phyloP scores from a whole-genome alignment of 192 early-diverging fungal species.

The Linnemannia exigua region DNA sequence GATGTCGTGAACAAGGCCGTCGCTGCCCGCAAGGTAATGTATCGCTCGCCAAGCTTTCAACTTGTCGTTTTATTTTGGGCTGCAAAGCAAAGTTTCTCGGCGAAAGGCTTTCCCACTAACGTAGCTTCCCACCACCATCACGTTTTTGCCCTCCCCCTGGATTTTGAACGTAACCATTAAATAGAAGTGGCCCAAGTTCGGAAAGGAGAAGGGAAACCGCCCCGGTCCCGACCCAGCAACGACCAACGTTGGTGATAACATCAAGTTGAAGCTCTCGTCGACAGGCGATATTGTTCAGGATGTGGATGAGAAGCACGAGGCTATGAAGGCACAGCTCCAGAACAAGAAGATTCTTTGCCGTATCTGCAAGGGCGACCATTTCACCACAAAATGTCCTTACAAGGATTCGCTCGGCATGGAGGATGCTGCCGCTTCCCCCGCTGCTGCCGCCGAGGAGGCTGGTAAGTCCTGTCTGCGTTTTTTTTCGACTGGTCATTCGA shows the following conservation, averaged over 20 bases:
- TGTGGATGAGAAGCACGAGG: conserved; percentile 75
- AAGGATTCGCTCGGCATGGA: conserved; percentile 92
- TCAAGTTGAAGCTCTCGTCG: conserved; percentile 86
- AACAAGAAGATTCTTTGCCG: conserved; percentile 93
- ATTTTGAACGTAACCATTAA: not conserved
- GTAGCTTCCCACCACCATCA: not conserved
- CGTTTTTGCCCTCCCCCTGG: not conserved
- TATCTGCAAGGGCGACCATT: conserved; percentile 97
- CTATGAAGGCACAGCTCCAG: conserved; percentile 71
- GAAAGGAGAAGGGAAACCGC: conserved; percentile 81
- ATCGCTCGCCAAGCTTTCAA: not conserved
- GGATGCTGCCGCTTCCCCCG: conserved; percentile 72
- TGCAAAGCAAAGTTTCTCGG: not conserved
- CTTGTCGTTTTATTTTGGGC: not conserved
- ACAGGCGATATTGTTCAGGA: conserved; percentile 72
- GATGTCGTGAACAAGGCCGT: conserved; percentile 90
- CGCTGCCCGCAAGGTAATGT: conserved; percentile 84
- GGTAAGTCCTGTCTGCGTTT: conserved; percentile 45
- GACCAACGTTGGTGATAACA: conserved; percentile 90
- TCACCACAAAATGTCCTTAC: conserved; percentile 97
- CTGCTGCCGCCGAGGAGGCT: conserved; percentile 59
- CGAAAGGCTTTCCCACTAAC: not conserved
- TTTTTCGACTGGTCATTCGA: too few species aligned
- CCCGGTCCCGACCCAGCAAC: conserved; percentile 91
- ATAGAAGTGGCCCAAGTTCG: conserved; percentile 93